These are phyloP conservation scores for Aspergillus avenaceus DNA, from an alignment of 495 filamentous ascomycete species.

Conservation along the genomic window DNA sequence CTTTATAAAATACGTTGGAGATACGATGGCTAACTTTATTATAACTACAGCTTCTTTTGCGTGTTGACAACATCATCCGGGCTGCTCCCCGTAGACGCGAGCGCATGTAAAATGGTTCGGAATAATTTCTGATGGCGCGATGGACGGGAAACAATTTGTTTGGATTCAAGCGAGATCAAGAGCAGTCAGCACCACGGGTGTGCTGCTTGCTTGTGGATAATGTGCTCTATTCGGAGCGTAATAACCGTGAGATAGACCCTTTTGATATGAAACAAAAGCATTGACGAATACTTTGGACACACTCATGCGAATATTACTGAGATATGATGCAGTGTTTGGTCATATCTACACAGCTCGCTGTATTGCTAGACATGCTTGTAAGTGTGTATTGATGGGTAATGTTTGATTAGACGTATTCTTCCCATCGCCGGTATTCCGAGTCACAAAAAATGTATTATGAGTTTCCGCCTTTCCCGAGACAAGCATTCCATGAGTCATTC, in stretches of 20 bases:
- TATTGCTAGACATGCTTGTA: too few relatives aligned
- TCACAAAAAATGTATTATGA: too few relatives aligned
- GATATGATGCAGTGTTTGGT: neutral
- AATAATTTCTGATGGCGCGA: slow-evolving; percentile 8
- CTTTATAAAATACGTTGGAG: too few relatives aligned
- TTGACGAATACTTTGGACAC: neutral
- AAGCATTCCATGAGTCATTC: too few relatives aligned
- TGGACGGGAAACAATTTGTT: slow-evolving; percentile 4
- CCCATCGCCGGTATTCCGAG: too few relatives aligned
- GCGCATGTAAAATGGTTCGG: slow-evolving; percentile 52
- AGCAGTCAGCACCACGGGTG: neutral
- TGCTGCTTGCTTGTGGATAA: slow-evolving; percentile 12
- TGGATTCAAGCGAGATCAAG: slow-evolving; percentile 2
- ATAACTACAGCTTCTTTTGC: slow-evolving; percentile 59
- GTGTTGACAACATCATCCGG: slow-evolving; percentile 85
- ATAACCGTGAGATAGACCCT: slow-evolving; percentile 18
- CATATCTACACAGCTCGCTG: too few relatives aligned
- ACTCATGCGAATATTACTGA: neutral
- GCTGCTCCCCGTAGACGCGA: slow-evolving; percentile 71
- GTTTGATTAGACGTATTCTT: too few relatives aligned
- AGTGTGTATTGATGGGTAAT: too few relatives aligned
- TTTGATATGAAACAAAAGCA: slow-evolving; percentile 17
- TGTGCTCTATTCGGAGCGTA: slow-evolving; percentile 15
- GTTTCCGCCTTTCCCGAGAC: too few relatives aligned
- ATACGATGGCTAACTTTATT: neutral